These are phyloP conservation scores for Dysphania ambrosioides DNA, from an alignment of 148 eudicot genomes.

Conservation along the genomic window DNA sequence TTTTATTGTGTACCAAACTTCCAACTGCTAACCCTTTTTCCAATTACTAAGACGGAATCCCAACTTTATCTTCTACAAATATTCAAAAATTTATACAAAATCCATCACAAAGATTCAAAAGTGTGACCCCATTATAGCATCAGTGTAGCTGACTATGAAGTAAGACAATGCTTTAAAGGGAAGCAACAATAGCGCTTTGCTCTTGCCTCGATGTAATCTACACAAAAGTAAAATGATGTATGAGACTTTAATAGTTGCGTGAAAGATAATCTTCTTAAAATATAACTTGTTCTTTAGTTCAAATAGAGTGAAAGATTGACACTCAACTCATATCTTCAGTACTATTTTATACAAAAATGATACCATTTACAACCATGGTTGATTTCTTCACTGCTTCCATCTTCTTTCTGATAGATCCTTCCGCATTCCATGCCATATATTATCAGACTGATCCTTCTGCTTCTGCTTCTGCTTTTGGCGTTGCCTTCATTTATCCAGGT, in stretches of 20 bases:
- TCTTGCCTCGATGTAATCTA: neutral
- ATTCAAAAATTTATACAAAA: too few species aligned
- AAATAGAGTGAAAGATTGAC: too few species aligned
- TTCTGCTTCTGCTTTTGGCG: neutral
- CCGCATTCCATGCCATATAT: neutral
- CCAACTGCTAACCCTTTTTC: too few species aligned
- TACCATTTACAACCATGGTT: constrained; percentile 17
- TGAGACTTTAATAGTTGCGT: neutral
- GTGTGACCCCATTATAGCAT: too few species aligned
- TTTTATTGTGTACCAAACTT: too few species aligned
- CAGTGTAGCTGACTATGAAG: neutral
- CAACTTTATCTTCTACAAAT: too few species aligned
- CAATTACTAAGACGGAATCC: too few species aligned
- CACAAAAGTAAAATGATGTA: neutral
- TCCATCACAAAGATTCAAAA: too few species aligned
- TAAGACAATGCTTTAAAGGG: neutral
- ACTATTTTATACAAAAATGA: neutral
- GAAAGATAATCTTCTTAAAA: neutral
- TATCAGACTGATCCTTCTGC: neutral
- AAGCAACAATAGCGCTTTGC: neutral
- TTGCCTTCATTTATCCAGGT: constrained; percentile 3
- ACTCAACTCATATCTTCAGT: neutral
- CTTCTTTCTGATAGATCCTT: constrained; percentile 8
- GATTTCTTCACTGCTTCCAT: neutral
- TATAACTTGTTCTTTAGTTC: too few species aligned